Evolutionary conservation across 2,329 filamentous ascomycete species (phyloP).

Genomic region (Aspergillus tanneri): DNA sequence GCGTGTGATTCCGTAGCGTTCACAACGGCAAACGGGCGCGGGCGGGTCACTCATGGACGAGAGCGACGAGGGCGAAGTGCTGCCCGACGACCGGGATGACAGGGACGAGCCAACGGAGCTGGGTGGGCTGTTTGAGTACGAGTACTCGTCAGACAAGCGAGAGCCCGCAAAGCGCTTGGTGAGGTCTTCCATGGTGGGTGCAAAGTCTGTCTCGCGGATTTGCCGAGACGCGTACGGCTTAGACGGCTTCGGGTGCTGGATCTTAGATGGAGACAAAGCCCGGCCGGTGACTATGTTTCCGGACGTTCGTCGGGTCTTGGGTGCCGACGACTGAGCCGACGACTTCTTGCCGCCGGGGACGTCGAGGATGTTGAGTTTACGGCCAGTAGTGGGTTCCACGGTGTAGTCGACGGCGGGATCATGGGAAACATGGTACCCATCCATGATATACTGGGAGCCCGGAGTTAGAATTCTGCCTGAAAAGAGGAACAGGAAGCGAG

Average conservation of each 20-base stretch:
- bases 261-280: constrained; percentile 81
- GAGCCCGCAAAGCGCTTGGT: constrained; percentile 71
- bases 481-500: not conserved
- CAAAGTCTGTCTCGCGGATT: constrained; percentile 80
- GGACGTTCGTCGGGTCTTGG: constrained; percentile 47
- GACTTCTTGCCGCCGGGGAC: constrained; percentile 62
- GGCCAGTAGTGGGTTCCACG: constrained; percentile 92
- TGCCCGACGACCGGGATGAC: constrained; percentile 68
- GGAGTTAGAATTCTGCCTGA: constrained; percentile 13
- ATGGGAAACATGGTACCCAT: constrained; percentile 97
- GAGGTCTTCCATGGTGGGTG: constrained; percentile 75
- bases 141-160: constrained; percentile 68
- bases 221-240: constrained; percentile 83
- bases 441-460: constrained; percentile 82
- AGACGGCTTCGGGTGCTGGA: constrained; percentile 85
- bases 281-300: constrained; percentile 82
- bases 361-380: constrained; percentile 96
- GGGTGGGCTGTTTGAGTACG: constrained; percentile 73
- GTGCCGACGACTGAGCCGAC: constrained; percentile 34
- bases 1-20: constrained; percentile 94
- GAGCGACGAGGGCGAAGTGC: constrained; percentile 52
- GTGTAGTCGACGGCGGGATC: constrained; percentile 87
- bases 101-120: constrained; percentile 65
- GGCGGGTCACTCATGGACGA: constrained; percentile 67
- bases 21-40: constrained; percentile 74